Conservation (phyloP, 306 rosid species). For the Biancaea sappan region DNA sequence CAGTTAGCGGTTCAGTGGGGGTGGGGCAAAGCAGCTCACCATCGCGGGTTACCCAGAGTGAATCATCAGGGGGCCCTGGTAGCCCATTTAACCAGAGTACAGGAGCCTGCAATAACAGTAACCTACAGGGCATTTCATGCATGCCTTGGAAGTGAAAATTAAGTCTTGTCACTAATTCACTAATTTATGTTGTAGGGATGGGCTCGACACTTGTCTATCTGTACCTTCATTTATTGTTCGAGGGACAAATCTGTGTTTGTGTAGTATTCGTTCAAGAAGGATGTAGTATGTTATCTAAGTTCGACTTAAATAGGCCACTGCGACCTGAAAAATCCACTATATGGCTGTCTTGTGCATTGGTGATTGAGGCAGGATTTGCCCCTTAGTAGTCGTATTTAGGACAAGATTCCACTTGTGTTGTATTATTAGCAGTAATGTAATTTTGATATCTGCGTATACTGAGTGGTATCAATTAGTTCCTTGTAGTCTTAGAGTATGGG, state of each 20-base stretch:
- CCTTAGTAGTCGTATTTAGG: constrained; percentile 21
- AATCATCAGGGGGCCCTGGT: constrained; percentile 52
- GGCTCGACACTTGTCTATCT: background rate
- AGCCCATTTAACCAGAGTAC: constrained; percentile 47
- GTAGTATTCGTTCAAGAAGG: constrained; percentile 19
- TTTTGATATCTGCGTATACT: background rate
- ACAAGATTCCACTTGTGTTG: background rate
- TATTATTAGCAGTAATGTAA: background rate
- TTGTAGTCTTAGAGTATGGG: background rate
- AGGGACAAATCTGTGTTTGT: constrained; percentile 31
- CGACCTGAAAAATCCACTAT: background rate
- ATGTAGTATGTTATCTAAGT: background rate
- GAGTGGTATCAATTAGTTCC: background rate
- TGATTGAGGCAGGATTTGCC: constrained; percentile 13
- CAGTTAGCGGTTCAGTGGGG: constrained; percentile 32
- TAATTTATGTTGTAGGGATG: constrained; percentile 32
- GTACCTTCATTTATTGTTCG: background rate
- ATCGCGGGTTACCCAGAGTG: constrained; percentile 50
- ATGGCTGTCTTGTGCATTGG: background rate
- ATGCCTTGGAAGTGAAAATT: constrained; percentile 62
- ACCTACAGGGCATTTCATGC: constrained; percentile 52
- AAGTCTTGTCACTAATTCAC: constrained; percentile 11
- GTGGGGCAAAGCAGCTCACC: constrained; percentile 57
- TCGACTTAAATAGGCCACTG: background rate
- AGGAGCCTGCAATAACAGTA: constrained; percentile 54